Conservation (phyloP, 768 basidiomycete species). For the Lactarius hatsudake region DNA sequence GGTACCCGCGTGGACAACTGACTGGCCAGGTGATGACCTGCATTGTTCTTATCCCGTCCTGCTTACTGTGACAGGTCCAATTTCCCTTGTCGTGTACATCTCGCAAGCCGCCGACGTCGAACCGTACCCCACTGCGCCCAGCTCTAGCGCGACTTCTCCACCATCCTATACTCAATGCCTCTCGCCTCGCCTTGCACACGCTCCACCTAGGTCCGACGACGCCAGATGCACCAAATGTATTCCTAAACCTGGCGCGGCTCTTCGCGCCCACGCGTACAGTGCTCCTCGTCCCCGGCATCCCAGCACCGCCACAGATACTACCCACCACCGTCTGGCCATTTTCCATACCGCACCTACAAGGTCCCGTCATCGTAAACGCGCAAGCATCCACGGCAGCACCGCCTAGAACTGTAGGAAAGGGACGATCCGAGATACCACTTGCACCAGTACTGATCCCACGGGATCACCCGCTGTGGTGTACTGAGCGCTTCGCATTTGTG, state of each 20-base stretch:
- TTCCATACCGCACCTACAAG: background rate
- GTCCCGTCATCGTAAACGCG: conserved; percentile 33
- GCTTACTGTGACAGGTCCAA: conserved; percentile 12
- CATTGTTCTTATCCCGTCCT: background rate
- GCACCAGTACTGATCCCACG: conserved; percentile 45
- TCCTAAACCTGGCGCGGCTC: conserved; percentile 62
- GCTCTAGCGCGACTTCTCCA: conserved; percentile 7
- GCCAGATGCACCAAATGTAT: conserved; percentile 46
- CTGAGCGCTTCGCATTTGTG: conserved; percentile 48
- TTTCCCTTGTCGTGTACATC: conserved; percentile 25
- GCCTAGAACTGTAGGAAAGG: conserved; percentile 32
- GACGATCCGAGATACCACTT: conserved; percentile 41
- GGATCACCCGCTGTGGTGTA: conserved; percentile 58
- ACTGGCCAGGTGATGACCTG: conserved; percentile 43
- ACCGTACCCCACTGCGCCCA: background rate
- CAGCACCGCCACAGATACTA: conserved; percentile 27
- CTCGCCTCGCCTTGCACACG: conserved; percentile 45
- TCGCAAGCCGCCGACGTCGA: background rate
- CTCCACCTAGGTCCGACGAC: conserved; percentile 41
- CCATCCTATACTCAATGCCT: conserved; percentile 15
- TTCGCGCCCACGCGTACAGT: conserved; percentile 49
- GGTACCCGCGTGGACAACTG: conserved; percentile 37
- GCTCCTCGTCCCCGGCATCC: conserved; percentile 51
- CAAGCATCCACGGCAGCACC: background rate
- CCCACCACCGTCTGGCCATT: background rate